Percentiles rank a stretch among this genome's conserved stretches.
Conservation (phyloP, 2,329 filamentous ascomycete genomes). For the Ascochyta rabiei region DNA sequence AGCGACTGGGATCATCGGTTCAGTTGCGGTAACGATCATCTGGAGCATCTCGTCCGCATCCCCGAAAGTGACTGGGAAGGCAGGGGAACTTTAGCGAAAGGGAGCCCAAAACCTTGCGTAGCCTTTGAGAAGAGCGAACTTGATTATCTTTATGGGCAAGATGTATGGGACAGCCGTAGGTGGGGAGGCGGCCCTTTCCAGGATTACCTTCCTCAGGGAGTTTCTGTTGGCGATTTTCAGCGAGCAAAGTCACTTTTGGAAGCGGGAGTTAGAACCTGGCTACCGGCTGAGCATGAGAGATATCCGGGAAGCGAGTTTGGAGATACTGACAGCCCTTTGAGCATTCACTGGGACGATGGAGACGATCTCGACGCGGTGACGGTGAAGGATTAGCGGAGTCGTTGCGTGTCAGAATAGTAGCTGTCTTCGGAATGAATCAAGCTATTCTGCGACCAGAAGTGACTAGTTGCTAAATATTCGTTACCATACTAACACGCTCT, state of each 20-base stretch:
- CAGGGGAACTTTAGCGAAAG: too few relatives aligned
- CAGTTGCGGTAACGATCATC: not conserved
- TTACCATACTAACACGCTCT: slow-evolving; percentile 21
- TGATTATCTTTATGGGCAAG: not conserved
- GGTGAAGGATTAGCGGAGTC: too few relatives aligned
- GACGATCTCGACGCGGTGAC: not conserved
- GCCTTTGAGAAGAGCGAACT: not conserved
- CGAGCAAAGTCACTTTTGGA: not conserved
- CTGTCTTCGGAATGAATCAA: too few relatives aligned
- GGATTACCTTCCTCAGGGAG: not conserved
- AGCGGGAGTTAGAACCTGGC: too few relatives aligned
- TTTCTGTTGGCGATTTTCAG: not conserved
- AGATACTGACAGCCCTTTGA: not conserved
- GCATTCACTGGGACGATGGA: not conserved
- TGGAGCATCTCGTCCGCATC: not conserved
- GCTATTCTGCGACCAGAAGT: too few relatives aligned
- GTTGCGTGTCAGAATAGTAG: too few relatives aligned
- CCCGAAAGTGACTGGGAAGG: too few relatives aligned
- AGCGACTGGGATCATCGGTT: not conserved
- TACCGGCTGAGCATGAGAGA: too few relatives aligned
- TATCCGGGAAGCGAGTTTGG: not conserved
- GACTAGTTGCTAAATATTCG: too few relatives aligned
- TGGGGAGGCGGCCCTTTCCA: not conserved
- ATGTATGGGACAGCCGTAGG: not conserved
- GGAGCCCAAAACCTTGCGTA: too few relatives aligned